Base-by-base conservation (phyloP, 2,329 filamentous ascomycete species). In the Neophaeococcomyces aloes region DNA sequence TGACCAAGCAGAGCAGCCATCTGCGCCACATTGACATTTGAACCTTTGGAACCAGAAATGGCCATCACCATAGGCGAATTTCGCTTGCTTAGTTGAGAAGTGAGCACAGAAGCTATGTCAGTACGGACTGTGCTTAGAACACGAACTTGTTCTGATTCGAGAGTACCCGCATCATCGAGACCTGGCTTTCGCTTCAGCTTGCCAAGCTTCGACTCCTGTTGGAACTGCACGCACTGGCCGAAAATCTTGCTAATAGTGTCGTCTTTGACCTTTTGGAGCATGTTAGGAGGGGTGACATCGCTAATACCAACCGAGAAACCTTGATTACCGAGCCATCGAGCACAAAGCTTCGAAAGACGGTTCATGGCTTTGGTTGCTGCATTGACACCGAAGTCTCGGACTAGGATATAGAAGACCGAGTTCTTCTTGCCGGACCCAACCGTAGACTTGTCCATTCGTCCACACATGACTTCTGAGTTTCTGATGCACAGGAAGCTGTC, bases 401-500 rank as follows among this genome's bases (percentile, higher is more conserved):
- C 77, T 59, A 98, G 89, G 45, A 96, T 83, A 58, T 95, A 98
- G 59, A 96, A 98, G 15, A 98, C 81, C 0, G 88, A 95, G 61
- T 94, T 89, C 60, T 98, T 98, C 70, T 96, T 96, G 56, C 91
- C 91, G 4, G 86, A 80, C 54, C 91, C 91, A n/a, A 98, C 86
- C 0, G 88, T 96, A 1, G 86, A 84, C 65, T 98, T 98, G 69
- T 98, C 91, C 87, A 96, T 95, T 47, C 82, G 77, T 48, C 91
- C 91, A 59, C 89, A 96, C 85, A 98, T 94, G 49, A 96, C 80
- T 61, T 95, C 88, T 0, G 89, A 96, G 60, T 98, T 96, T 45
- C 89, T 83, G 49, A 98, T 82, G 11, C 94, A 86, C 7, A 98
- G 71, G 75, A 86, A 96, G 6, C 82, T 80, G 61, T 98, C 91